Conservation (phyloP, 1,139 yeast genomes). For the Debaryomyces singareniensis region DNA sequence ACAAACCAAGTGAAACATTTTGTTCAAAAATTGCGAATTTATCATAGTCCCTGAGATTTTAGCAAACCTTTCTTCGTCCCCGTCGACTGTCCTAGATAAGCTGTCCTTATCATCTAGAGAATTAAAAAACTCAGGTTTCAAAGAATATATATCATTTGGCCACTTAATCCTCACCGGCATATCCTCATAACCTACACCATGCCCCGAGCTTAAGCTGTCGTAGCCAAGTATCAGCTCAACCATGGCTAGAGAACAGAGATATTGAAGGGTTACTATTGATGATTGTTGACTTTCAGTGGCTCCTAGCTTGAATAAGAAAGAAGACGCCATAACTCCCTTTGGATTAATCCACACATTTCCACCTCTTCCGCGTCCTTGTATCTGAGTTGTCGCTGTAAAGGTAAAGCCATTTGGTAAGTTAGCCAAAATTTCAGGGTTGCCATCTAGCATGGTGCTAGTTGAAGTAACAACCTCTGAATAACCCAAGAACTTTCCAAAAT, state of each 20-base stretch:
- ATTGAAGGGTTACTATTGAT: slow-evolving; percentile 74
- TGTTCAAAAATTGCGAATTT: slow-evolving; percentile 62
- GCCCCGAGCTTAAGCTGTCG: slow-evolving; percentile 36
- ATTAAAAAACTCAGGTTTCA: slow-evolving; percentile 53
- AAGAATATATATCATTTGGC: slow-evolving; percentile 91
- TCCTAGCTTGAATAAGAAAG: slow-evolving; percentile 63
- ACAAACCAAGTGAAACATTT: slow-evolving; percentile 57
- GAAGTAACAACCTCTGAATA: slow-evolving; percentile 91
- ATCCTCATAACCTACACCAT: slow-evolving; percentile 54
- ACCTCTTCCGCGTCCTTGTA: slow-evolving; percentile 90
- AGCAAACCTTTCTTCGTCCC: slow-evolving; percentile 46
- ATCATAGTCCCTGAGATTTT: slow-evolving; percentile 85
- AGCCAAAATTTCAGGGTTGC: slow-evolving; percentile 54
- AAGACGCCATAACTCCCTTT: slow-evolving; percentile 80
- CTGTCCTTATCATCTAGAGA: slow-evolving; percentile 21
- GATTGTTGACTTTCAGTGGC: slow-evolving; percentile 27
- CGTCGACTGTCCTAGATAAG: slow-evolving; percentile 30
- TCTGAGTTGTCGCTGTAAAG: slow-evolving; percentile 75
- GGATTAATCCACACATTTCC: slow-evolving; percentile 96
- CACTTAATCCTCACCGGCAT: slow-evolving; percentile 83
- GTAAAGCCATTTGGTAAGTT: slow-evolving; percentile 66
- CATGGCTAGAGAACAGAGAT: slow-evolving; percentile 75
- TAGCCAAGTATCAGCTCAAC: slow-evolving; percentile 70
- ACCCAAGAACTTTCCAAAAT: slow-evolving; percentile 56
- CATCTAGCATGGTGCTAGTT: slow-evolving; percentile 72